phyloP scores from a whole-genome alignment of 1,139 yeast genomes.

The Candida albicans region DNA sequence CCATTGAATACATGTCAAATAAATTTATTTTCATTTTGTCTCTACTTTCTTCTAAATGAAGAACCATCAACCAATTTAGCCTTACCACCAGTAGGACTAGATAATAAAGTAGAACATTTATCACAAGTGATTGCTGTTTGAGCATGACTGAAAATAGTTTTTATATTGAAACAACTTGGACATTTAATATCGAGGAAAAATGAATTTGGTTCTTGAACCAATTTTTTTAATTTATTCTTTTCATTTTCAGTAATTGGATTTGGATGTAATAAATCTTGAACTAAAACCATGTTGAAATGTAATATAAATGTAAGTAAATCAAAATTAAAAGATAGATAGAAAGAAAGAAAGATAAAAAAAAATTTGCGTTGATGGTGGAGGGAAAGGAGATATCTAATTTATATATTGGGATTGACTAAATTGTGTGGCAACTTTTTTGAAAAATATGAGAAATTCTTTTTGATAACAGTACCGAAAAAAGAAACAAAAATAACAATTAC shows the following conservation, averaged over 20 bases:
- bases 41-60: constrained; percentile 98
- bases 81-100: constrained; percentile 99
- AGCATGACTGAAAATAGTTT: constrained; percentile 99
- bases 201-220: constrained; percentile 97
- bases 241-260: constrained; percentile 92
- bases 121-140: constrained; percentile 99
- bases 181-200: constrained; percentile 99
- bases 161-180: constrained; percentile 98
- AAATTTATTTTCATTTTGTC: too few species aligned
- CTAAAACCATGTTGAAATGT: constrained; percentile 62
- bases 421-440: not conserved
- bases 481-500: not conserved
- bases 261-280: constrained; percentile 98
- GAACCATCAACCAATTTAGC: constrained; percentile 99
- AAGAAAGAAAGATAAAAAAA: not conserved
- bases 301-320: not conserved
- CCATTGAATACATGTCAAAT: too few species aligned
- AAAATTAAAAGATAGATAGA: not conserved
- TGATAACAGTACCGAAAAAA: not conserved
- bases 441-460: not conserved
- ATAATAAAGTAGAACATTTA: constrained; percentile 95
- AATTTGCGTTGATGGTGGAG: not conserved
- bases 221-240: constrained; percentile 96
- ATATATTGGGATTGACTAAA: not conserved
- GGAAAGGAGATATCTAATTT: not conserved